Conservation (phyloP, 768 basidiomycete species). For the Calocybe gangraenosa region DNA sequence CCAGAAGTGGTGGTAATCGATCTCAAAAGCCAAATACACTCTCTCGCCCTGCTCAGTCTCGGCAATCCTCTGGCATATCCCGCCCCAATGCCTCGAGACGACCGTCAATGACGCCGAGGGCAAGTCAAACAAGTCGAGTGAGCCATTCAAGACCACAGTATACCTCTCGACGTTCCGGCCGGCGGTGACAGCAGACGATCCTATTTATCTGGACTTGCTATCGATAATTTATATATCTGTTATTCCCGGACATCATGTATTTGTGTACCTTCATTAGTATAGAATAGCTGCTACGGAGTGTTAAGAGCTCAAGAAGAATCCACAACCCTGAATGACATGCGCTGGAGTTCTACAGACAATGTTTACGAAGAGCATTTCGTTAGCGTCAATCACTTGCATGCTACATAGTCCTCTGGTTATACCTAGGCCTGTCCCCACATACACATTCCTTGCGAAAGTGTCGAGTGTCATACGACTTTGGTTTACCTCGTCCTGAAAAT, state of each 20-base stretch:
- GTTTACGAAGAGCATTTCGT: no score
- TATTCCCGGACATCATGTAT: neutral
- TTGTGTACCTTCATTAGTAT: neutral
- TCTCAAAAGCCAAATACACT: constrained; percentile 7
- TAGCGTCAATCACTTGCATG: no score
- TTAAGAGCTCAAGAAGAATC: no score
- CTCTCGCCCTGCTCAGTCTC: constrained; percentile 11
- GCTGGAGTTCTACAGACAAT: no score
- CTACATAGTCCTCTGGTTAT: no score
- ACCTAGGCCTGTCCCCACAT: no score
- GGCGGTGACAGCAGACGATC: constrained; percentile 6
- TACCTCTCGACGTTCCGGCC: constrained; percentile 8
- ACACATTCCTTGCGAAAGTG: no score
- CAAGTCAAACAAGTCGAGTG: constrained; percentile 6
- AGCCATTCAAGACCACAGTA: constrained; percentile 7
- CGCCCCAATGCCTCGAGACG: constrained; percentile 4
- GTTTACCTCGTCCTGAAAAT: no score
- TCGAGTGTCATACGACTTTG: no score
- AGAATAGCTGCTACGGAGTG: neutral
- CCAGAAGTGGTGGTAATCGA: constrained; percentile 4
- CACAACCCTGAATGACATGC: no score
- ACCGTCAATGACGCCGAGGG: constrained; percentile 10
- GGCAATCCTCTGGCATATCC: constrained; percentile 9
- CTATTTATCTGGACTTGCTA: constrained; percentile 2
- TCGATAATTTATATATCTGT: neutral